A percentile compares a stretch with the other conserved stretches of the same genome.
These are phyloP conservation scores for Aspergillus sp. DNA, from an alignment of 2,329 filamentous ascomycete genomes.

Conservation along the genomic window DNA sequence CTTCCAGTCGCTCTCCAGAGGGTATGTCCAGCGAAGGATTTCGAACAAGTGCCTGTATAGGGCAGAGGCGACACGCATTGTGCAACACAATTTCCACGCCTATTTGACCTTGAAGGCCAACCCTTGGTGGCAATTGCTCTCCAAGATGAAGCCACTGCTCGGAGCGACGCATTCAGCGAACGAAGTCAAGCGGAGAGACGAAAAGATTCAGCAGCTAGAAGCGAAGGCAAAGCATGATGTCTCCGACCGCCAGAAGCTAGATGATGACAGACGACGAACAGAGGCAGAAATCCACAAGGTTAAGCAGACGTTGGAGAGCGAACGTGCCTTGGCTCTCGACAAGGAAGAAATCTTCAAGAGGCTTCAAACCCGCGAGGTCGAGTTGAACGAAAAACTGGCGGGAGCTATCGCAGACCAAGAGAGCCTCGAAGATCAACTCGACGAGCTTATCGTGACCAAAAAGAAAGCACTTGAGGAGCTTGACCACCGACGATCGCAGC, in stretches of 20 bases:
- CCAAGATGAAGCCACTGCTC: conserved; percentile 88
- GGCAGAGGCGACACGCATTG: conserved; percentile 86
- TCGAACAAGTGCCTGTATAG: conserved; percentile 91
- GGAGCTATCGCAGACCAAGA: conserved; percentile 92
- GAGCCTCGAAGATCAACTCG: conserved; percentile 83
- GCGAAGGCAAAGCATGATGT: conserved; percentile 71
- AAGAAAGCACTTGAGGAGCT: conserved; percentile 80
- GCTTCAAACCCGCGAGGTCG: conserved; percentile 81
- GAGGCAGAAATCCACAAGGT: conserved; percentile 81
- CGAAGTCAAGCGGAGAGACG: conserved; percentile 90
- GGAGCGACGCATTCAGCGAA: conserved; percentile 84
- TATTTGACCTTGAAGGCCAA: conserved; percentile 84
- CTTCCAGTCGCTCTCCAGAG: conserved; percentile 86
- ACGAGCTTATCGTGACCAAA: conserved; percentile 78
- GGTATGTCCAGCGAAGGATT: conserved; percentile 77
- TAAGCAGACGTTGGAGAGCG: conserved; percentile 89
- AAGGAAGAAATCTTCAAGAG: conserved; percentile 99
- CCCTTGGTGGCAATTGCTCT: conserved; percentile 94
- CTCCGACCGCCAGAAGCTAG: conserved; percentile 65
- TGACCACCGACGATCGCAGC: conserved; percentile 65
- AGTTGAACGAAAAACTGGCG: conserved; percentile 85
- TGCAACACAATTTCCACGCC: conserved; percentile 86
- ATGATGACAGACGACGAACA: conserved; percentile 82
- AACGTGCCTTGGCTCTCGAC: conserved; percentile 87
- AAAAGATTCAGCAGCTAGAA: conserved; percentile 81